A percentile compares a stretch with the other conserved stretches of the same genome.
phyloP scores from a whole-genome alignment of 768 basidiomycete genomes.

The Phanerodontia chrysosporium region DNA sequence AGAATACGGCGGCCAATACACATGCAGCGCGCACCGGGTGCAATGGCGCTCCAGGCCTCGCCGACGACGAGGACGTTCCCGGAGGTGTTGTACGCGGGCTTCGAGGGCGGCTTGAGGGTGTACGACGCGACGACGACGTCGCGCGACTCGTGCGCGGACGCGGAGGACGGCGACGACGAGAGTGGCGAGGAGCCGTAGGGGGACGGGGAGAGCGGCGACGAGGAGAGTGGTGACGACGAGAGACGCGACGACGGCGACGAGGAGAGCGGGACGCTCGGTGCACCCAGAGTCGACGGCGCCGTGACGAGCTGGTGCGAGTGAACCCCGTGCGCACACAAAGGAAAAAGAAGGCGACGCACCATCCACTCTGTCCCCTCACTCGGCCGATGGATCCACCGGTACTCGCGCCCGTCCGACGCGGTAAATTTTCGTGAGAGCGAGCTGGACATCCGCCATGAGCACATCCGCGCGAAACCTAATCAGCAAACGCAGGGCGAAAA shows the following conservation, averaged over 20 bases:
- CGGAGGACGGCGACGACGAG: neutral
- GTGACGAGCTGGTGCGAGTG: neutral
- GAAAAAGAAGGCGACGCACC: constrained; percentile 39
- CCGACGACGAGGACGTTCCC: constrained; percentile 61
- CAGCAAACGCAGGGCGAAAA: neutral
- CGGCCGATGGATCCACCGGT: constrained; percentile 58
- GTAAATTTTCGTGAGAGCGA: constrained; percentile 66
- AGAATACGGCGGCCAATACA: neutral
- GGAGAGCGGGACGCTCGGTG: neutral
- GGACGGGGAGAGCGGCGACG: neutral
- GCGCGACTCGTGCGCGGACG: constrained; percentile 44
- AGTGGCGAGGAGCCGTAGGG: neutral
- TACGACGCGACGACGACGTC: constrained; percentile 62
- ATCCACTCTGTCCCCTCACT: constrained; percentile 69
- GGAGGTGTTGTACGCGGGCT: constrained; percentile 54
- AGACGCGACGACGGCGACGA: neutral
- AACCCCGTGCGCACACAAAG: too few relatives aligned
- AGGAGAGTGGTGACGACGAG: neutral
- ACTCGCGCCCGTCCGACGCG: constrained; percentile 67
- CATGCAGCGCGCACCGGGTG: constrained; percentile 41
- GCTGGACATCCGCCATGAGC: constrained; percentile 29
- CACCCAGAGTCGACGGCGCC: neutral
- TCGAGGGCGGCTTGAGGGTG: constrained; percentile 50
- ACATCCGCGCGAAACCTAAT: neutral
- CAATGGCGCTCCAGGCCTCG: constrained; percentile 48